phyloP scores from a whole-genome alignment of 371 early-diverging fungal genomes.

The Batkoa obscura region DNA sequence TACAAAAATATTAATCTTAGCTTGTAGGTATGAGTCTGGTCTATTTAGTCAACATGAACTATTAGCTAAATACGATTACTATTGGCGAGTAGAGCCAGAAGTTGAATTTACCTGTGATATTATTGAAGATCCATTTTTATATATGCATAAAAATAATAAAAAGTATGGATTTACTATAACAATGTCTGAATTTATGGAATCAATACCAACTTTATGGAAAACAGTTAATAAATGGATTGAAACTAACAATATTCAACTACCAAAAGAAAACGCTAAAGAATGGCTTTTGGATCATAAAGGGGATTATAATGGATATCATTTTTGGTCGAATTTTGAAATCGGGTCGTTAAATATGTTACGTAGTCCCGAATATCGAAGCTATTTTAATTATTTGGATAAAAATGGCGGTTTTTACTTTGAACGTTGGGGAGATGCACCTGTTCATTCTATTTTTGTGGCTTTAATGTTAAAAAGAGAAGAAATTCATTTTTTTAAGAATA shows the following conservation, averaged over 20 bases:
- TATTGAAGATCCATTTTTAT: slow-evolving; percentile 76
- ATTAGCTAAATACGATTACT: slow-evolving; percentile 64
- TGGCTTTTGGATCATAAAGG: slow-evolving; percentile 14
- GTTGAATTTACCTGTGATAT: slow-evolving; percentile 72
- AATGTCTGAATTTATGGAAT: slow-evolving; percentile 48
- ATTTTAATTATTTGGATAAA: slow-evolving; percentile 66
- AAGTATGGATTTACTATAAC: slow-evolving; percentile 71
- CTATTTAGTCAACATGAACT: slow-evolving; percentile 69
- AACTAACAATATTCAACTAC: slow-evolving; percentile 12
- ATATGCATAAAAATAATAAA: slow-evolving; percentile 60
- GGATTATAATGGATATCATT: slow-evolving; percentile 50
- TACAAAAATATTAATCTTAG: no score
- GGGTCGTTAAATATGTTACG: slow-evolving; percentile 65
- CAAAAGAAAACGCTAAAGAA: slow-evolving; percentile 14
- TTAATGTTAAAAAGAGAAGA: slow-evolving; percentile 40
- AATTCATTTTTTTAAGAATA: slow-evolving; percentile 76
- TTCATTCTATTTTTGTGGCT: slow-evolving; percentile 65
- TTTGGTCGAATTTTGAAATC: slow-evolving; percentile 96
- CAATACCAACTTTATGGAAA: slow-evolving; percentile 69
- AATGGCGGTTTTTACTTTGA: slow-evolving; percentile 89
- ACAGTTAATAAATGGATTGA: slow-evolving; percentile 29
- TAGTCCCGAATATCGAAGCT: slow-evolving; percentile 36
- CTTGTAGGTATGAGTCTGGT: slow-evolving; percentile 63
- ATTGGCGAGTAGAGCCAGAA: slow-evolving; percentile 92
- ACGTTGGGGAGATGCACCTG: slow-evolving; percentile 94